Evolutionary conservation across 805 yeast species (phyloP).

Genomic region (Schwanniomyces occidentalis): DNA sequence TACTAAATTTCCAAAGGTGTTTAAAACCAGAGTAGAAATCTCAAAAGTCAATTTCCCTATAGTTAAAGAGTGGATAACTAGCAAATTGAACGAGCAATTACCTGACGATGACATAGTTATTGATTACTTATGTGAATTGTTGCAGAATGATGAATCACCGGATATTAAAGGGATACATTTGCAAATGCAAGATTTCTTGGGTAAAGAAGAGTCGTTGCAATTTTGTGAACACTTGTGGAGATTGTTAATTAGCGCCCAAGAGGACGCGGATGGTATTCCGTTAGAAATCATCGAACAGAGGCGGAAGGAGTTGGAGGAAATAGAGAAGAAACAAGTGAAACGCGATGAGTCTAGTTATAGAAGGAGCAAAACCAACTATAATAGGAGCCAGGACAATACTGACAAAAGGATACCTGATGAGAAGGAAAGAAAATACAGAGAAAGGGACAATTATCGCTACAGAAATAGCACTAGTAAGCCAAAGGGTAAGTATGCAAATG

Average conservation of each 20-base stretch:
- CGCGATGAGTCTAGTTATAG: not conserved
- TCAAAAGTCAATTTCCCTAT: slow-evolving; percentile 38
- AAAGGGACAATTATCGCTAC: not conserved
- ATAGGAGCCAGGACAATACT: slow-evolving; percentile 20
- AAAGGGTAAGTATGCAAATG: too few relatives aligned
- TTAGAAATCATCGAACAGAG: slow-evolving; percentile 9
- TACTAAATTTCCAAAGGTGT: slow-evolving; percentile 35
- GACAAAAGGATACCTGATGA: slow-evolving; percentile 6
- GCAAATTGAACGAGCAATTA: slow-evolving; percentile 31
- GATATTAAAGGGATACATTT: slow-evolving; percentile 40
- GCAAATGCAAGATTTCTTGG: slow-evolving; percentile 48
- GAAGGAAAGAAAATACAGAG: not conserved
- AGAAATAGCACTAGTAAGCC: not conserved
- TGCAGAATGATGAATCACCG: slow-evolving; percentile 33
- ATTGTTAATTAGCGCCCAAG: slow-evolving; percentile 44
- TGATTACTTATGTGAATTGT: slow-evolving; percentile 46
- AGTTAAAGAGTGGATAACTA: slow-evolving; percentile 42
- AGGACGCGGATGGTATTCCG: slow-evolving; percentile 49
- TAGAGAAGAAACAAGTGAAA: not conserved
- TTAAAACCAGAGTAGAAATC: slow-evolving; percentile 34
- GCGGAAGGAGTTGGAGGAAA: slow-evolving; percentile 4
- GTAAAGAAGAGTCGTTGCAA: slow-evolving; percentile 34
- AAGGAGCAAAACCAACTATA: slow-evolving; percentile 19
- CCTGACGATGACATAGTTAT: slow-evolving; percentile 54
- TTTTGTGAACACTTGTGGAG: slow-evolving; percentile 49